phyloP scores from a whole-genome alignment of 352 stramenopile species.

The Globisporangium ultimum region DNA sequence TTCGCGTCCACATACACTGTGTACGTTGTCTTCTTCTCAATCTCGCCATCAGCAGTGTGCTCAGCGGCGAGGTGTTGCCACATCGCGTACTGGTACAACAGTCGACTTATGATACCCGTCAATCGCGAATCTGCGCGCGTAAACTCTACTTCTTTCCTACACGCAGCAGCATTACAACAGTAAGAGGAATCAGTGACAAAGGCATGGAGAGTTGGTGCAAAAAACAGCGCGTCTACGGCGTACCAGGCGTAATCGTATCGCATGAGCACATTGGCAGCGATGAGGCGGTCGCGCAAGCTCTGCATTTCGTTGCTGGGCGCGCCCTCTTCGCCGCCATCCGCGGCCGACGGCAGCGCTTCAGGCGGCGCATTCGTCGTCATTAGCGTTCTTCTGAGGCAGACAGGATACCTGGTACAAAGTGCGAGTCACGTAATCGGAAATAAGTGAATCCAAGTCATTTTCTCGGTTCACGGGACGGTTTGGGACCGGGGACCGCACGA shows the following conservation, averaged over 20 bases:
- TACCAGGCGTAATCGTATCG: conserved; percentile 86
- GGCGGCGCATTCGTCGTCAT: no score
- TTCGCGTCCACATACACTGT: conserved; percentile 49
- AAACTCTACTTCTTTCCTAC: conserved; percentile 73
- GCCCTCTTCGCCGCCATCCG: neutral
- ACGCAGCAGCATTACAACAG: conserved; percentile 2
- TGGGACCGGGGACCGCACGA: no score
- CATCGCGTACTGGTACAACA: conserved; percentile 67
- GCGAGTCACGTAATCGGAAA: no score
- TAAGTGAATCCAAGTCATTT: neutral
- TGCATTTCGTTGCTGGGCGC: conserved; percentile 1
- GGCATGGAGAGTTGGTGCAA: neutral
- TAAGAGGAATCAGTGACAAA: conserved; percentile 2
- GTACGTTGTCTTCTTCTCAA: neutral
- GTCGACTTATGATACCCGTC: conserved; percentile 55
- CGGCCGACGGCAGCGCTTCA: no score
- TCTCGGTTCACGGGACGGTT: neutral
- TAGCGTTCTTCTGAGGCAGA: no score
- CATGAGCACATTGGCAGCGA: conserved; percentile 62
- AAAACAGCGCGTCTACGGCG: conserved; percentile 4
- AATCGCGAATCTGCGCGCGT: conserved; percentile 34
- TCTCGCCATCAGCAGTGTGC: neutral
- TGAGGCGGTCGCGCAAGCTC: conserved; percentile 39
- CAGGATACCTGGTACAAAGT: no score
- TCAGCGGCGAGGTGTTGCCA: conserved; percentile 32